These are phyloP conservation scores for Ajuga chamaepitys DNA, from an alignment of 257 asterid species.

Conservation along the genomic window DNA sequence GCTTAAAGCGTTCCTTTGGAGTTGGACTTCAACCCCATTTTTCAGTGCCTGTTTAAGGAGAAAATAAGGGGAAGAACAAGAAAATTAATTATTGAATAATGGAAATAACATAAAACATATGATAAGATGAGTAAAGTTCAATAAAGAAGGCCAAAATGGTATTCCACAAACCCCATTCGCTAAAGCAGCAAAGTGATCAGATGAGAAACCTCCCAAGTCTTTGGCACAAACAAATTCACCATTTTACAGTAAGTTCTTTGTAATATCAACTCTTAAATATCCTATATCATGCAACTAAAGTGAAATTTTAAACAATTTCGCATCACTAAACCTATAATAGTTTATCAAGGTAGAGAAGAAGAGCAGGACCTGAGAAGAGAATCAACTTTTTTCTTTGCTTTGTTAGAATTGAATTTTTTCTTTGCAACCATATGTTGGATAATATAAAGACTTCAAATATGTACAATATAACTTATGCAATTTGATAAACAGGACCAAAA, in stretches of 20 bases:
- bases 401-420: neutral
- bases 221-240: neutral
- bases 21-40: conserved; percentile 93
- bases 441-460: neutral
- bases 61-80: neutral
- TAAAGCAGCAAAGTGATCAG: neutral
- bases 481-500: too few relatives aligned
- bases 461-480: neutral
- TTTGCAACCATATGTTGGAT: neutral
- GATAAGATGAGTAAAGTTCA: neutral
- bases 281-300: neutral
- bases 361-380: neutral
- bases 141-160: neutral
- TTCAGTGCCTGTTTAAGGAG: conserved; percentile 58
- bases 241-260: neutral
- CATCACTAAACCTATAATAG: neutral
- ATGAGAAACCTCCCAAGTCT: neutral
- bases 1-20: conserved; percentile 90
- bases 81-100: neutral
- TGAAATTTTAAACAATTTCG: neutral
- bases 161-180: neutral
- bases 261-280: neutral
- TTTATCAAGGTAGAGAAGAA: neutral
- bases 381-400: neutral
- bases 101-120: neutral